Conservation (phyloP, 202 grass and related monocot genomes). For the Thinopyrum obtusiflorum region DNA sequence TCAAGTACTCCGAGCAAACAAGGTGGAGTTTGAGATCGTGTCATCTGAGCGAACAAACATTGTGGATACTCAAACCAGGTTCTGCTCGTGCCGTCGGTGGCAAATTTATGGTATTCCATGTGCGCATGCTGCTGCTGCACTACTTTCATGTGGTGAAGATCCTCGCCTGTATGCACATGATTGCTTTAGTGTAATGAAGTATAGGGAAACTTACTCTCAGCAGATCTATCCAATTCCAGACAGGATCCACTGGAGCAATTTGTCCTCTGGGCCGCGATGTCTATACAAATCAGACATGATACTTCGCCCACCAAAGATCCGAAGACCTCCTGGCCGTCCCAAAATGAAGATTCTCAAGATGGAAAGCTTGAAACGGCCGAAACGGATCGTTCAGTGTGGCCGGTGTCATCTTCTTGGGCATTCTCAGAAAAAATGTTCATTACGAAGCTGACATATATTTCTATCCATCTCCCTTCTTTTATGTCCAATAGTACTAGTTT, state of each 20-base stretch:
- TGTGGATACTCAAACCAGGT: constrained; percentile 80
- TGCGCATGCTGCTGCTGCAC: constrained; percentile 85
- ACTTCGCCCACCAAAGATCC: constrained; percentile 73
- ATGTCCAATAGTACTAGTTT: constrained; percentile 18
- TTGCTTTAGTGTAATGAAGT: constrained; percentile 83
- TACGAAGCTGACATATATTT: constrained; percentile 43
- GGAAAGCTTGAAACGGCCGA: constrained; percentile 88
- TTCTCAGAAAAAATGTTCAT: constrained; percentile 90
- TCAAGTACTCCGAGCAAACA: constrained; percentile 97
- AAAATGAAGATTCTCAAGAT: constrained; percentile 95
- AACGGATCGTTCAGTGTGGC: constrained; percentile 81
- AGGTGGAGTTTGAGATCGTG: constrained; percentile 99
- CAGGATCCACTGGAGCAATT: constrained; percentile 64
- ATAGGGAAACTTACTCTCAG: constrained; percentile 78
- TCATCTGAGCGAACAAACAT: constrained; percentile 97
- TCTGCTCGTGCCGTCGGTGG: constrained; percentile 87
- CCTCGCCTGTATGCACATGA: constrained; percentile 71
- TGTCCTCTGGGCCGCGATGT: constrained; percentile 30
- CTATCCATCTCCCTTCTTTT: not conserved
- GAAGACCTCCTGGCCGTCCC: constrained; percentile 86
- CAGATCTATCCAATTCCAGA: constrained; percentile 72
- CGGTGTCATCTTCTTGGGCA: constrained; percentile 87
- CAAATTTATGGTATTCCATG: constrained; percentile 95
- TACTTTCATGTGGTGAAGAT: constrained; percentile 90
- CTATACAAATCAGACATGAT: constrained; percentile 54